Evolutionary conservation across 1,284 basidiomycete genomes (phyloP).

Genomic region (Marasmius fiardii): DNA sequence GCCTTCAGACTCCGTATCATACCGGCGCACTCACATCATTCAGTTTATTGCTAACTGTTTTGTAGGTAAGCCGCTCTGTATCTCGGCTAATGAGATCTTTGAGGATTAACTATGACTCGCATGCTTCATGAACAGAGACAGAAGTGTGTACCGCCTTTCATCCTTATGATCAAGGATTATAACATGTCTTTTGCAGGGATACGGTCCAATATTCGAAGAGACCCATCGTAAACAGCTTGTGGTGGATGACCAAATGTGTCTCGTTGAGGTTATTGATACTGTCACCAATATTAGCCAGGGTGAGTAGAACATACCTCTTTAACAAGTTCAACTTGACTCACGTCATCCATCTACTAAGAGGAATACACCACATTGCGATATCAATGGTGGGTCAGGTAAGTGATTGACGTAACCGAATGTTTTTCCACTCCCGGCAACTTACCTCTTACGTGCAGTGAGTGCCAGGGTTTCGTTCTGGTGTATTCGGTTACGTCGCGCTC

Average conservation of each 20-base stretch:
- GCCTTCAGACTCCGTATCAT: constrained; percentile 22
- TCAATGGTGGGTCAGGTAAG: constrained; percentile 97
- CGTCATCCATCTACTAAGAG: constrained; percentile 62
- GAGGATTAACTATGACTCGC: constrained; percentile 9
- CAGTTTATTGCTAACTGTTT: constrained; percentile 93
- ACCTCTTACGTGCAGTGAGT: constrained; percentile 63
- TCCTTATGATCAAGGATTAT: constrained; percentile 13
- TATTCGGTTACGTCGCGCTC: constrained; percentile 96
- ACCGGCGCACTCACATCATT: constrained; percentile 16
- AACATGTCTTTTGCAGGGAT: constrained; percentile 49
- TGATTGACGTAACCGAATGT: constrained; percentile 16
- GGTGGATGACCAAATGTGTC: constrained; percentile 89
- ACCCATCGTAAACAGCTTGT: constrained; percentile 91
- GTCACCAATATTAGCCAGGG: constrained; percentile 96
- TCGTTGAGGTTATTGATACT: constrained; percentile 91
- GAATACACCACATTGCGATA: constrained; percentile 96
- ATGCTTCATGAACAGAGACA: constrained; percentile 38
- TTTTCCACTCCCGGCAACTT: constrained; percentile 8
- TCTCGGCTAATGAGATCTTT: neutral
- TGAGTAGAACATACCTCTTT: constrained; percentile 32
- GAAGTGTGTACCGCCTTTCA: constrained; percentile 30
- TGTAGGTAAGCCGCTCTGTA: constrained; percentile 59
- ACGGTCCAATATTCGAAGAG: constrained; percentile 93
- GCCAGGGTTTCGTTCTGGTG: constrained; percentile 97
- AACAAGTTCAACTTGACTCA: constrained; percentile 9